These are phyloP conservation scores for Kodamaea fukazawae DNA, from an alignment of 805 yeast genomes.

Conservation along the genomic window DNA sequence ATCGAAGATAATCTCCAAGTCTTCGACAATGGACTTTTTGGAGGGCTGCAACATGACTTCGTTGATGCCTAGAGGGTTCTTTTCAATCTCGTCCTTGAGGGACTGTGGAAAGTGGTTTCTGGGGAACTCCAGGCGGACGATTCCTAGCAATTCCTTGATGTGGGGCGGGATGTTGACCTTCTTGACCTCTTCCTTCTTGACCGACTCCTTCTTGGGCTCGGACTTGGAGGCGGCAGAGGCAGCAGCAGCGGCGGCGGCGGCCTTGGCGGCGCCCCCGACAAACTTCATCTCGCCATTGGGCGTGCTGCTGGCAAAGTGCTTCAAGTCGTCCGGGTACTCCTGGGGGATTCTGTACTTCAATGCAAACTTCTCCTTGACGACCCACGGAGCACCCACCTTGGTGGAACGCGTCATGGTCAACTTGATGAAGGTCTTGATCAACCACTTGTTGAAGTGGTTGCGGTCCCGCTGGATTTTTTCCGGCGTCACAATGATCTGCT, in stretches of 20 bases:
- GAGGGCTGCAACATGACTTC: conserved; percentile 24
- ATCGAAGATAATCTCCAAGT: conserved; percentile 29
- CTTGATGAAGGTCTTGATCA: conserved; percentile 84
- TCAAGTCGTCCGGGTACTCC: conserved; percentile 55
- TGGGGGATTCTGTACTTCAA: conserved; percentile 61
- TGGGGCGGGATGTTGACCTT: conserved; percentile 1
- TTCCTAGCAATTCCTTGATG: conserved; percentile 3
- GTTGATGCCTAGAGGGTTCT: conserved; percentile 2
- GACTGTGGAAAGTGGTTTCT: conserved; percentile 32
- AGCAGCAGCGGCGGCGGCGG: conserved; percentile 5
- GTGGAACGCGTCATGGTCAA: conserved; percentile 72
- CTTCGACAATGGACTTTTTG: conserved; percentile 29
- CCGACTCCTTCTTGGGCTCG: background rate
- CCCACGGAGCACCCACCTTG: conserved; percentile 94
- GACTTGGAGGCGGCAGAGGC: background rate
- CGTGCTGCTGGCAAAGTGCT: conserved; percentile 35
- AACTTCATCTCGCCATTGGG: conserved; percentile 27
- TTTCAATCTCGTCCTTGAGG: conserved; percentile 16
- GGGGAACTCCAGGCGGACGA: conserved; percentile 19
- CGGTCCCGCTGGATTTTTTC: conserved; percentile 78
- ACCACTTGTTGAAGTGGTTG: conserved; percentile 82
- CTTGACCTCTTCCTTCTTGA: background rate
- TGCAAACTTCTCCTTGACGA: conserved; percentile 77
- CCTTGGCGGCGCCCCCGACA: conserved; percentile 3
- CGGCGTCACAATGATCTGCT: conserved; percentile 69